Evolutionary conservation across 805 yeast species (phyloP).

Genomic region (Candida dendrica): DNA sequence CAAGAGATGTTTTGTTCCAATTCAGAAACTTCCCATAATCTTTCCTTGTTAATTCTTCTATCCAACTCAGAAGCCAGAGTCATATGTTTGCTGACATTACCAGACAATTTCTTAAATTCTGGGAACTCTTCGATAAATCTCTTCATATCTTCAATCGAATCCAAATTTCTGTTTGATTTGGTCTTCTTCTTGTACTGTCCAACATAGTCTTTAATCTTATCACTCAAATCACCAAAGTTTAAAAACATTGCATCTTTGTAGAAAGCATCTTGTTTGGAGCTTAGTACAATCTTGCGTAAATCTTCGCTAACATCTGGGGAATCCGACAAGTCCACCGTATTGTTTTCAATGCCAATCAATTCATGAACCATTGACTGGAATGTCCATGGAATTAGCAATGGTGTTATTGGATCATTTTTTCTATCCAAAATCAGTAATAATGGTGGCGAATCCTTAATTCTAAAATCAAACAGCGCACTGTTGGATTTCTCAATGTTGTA

Average conservation of each 20-base stretch:
- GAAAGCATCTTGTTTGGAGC: conserved; percentile 67
- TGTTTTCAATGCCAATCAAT: conserved; percentile 72
- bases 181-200: conserved; percentile 76
- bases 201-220: conserved; percentile 77
- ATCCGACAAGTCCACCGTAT: conserved; percentile 61
- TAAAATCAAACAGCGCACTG: conserved; percentile 62
- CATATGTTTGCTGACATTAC: conserved; percentile 89
- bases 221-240: conserved; percentile 94
- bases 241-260: conserved; percentile 75
- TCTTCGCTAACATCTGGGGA: conserved; percentile 53
- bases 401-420: conserved; percentile 87
- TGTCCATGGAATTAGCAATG: conserved; percentile 92
- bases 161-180: conserved; percentile 62
- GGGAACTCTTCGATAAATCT: conserved; percentile 89
- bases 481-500: conserved; percentile 48
- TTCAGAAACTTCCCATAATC: conserved; percentile 83
- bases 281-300: conserved; percentile 55
- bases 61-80: conserved; percentile 84
- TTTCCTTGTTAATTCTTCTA: conserved; percentile 51
- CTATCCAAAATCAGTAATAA: conserved; percentile 73
- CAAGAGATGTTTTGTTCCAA: conserved; percentile 81
- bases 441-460: conserved; percentile 61
- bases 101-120: conserved; percentile 81
- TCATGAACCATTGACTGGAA: conserved; percentile 98
- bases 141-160: conserved; percentile 84